A percentile compares a stretch with the other conserved stretches of the same genome.
These are phyloP conservation scores for Yarrowia deformans DNA, from an alignment of 805 yeast species.

Conservation along the genomic window DNA sequence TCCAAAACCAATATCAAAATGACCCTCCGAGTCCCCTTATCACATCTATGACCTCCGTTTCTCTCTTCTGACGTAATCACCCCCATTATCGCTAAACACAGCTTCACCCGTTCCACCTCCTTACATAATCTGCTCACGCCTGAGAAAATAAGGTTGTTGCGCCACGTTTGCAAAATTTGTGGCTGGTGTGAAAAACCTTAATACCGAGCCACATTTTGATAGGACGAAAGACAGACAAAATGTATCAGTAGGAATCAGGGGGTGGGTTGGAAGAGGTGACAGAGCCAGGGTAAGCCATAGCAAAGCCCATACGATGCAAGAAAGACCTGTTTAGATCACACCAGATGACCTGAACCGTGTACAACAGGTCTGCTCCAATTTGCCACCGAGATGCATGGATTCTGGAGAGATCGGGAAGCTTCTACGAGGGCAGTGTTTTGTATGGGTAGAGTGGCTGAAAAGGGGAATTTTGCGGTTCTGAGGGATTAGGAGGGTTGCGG, in stretches of 20 bases:
- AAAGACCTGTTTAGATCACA: too few species aligned
- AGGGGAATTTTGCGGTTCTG: too few species aligned
- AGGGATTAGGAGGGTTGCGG: background rate
- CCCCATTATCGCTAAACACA: too few species aligned
- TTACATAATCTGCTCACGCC: conserved; percentile 26
- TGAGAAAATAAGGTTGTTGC: conserved; percentile 13
- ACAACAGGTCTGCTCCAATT: background rate
- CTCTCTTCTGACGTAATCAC: too few species aligned
- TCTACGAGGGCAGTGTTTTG: too few species aligned
- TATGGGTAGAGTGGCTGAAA: background rate
- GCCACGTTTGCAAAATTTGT: conserved; percentile 32
- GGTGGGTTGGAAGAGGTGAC: too few species aligned
- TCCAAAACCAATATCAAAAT: background rate
- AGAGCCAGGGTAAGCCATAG: too few species aligned
- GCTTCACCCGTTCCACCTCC: background rate
- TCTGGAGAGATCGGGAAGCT: conserved; percentile 6
- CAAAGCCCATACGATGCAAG: too few species aligned
- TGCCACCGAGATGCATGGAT: conserved; percentile 13
- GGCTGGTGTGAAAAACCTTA: conserved; percentile 20
- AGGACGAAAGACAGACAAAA: background rate
- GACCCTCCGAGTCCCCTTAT: background rate
- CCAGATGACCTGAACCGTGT: background rate
- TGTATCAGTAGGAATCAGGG: background rate
- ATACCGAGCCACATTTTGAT: background rate
- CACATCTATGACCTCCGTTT: too few species aligned